Evolutionary conservation across 768 basidiomycete genomes (phyloP), one percentile per base, ranked within the genome.

Genomic region (Coprinellus aureogranulatus): DNA sequence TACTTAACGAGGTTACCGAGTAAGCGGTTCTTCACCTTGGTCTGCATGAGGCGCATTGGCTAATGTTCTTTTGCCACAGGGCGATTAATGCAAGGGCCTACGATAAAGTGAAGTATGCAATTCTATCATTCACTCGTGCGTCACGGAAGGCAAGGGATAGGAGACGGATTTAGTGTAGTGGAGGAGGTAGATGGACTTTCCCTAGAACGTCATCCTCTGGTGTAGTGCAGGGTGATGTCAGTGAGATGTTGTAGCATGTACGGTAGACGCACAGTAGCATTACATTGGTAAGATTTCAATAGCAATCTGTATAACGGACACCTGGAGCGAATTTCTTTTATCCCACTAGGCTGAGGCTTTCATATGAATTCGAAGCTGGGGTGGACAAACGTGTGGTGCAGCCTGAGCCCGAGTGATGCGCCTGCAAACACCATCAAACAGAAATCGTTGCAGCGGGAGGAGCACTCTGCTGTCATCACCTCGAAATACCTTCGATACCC

Each of bases 61-160:
- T 49, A 55, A 25, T 60, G n/a, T n/a, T n/a, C n/a, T n/a, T 14
- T 16, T 49, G 25, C 26, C 16, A 27, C 68, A 94, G 92, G 59
- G 83, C 87, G 8, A 71, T 93, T 47, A 81, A 84, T 55, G 73
- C 77, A 0, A 76, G 77, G 55, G 83, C 91, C 67, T 83, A 81
- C 56, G 92, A 94, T 67, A 89, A 89, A 69, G 87, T 92, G 55
- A 94, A 93, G 72, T 87, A 89, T 64, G 86, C 88, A 0, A 80
- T 95, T 59, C 72, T 89, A 40, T 64, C 74, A 27, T 76, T 94
- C 45, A 87, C 90, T 67, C 80, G 92, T 54, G 82, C 86, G 5
- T 88, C 90, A 26, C 79, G 89, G 47, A 90, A 89, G 69, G 80
- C 84, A 54, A 82, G 88, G 30, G 89, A 90, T 56, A 78, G 90